A percentile compares a stretch with the other conserved stretches of the same genome.
These are phyloP conservation scores for Cercis canadensis DNA, from an alignment of 306 rosid species.

Conservation along the genomic window DNA sequence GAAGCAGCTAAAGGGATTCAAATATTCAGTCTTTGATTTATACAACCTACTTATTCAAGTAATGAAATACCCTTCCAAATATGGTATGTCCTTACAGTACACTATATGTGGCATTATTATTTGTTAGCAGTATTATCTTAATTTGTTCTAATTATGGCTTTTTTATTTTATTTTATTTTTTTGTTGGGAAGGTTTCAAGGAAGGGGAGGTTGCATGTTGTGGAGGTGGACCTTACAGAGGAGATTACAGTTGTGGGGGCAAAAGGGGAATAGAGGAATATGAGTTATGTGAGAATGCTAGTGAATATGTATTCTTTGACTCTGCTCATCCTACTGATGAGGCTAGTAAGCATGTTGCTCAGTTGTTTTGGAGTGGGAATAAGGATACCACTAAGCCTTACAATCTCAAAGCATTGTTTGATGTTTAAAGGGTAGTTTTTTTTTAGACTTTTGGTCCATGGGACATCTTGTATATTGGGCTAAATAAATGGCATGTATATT, in stretches of 20 bases:
- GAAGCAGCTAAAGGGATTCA: slow-evolving; percentile 44
- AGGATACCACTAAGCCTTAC: slow-evolving; percentile 28
- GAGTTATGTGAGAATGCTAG: slow-evolving; percentile 45
- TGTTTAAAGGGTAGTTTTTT: not conserved
- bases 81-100: slow-evolving; percentile 21
- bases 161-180: not conserved
- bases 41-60: slow-evolving; percentile 15
- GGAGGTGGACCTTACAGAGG: slow-evolving; percentile 66
- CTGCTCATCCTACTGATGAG: slow-evolving; percentile 50
- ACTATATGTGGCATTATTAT: not conserved
- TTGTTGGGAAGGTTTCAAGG: slow-evolving; percentile 49
- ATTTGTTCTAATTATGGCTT: no score
- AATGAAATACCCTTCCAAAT: slow-evolving; percentile 45
- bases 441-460: no score
- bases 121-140: not conserved
- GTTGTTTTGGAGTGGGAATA: slow-evolving; percentile 46
- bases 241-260: slow-evolving; percentile 66
- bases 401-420: slow-evolving; percentile 46
- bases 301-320: slow-evolving; percentile 59
- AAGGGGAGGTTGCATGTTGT: slow-evolving; percentile 59
- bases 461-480: no score
- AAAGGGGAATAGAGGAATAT: slow-evolving; percentile 43
- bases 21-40: slow-evolving; percentile 42
- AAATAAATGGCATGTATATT: no score
- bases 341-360: slow-evolving; percentile 45